Conservation (phyloP, 2,329 filamentous ascomycete genomes). For the Lomentospora prolificans region DNA sequence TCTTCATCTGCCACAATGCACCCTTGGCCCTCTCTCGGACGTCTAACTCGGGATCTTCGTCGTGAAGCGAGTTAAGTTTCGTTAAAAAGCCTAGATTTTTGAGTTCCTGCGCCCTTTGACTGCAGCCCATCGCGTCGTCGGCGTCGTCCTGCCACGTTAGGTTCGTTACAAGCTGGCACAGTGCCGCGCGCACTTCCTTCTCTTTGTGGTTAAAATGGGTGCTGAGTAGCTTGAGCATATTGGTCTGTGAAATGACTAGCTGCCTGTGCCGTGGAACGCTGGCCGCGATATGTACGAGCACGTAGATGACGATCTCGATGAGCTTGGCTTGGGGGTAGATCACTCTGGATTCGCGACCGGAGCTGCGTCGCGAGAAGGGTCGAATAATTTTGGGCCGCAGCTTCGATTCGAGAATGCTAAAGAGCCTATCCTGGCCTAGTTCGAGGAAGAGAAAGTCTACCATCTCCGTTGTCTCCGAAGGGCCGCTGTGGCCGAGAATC, state of each 20-base stretch:
- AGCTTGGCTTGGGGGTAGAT: conserved; percentile 57
- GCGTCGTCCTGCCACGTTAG: conserved; percentile 71
- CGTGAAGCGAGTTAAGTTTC: conserved; percentile 50
- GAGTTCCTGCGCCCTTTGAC: conserved; percentile 58
- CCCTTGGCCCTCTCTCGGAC: conserved; percentile 77
- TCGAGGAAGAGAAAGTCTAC: conserved; percentile 74
- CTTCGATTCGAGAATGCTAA: conserved; percentile 72
- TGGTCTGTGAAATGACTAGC: conserved; percentile 64
- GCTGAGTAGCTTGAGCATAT: conserved; percentile 62
- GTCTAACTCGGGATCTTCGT: conserved; percentile 66
- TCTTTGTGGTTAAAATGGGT: conserved; percentile 65
- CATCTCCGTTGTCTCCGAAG: conserved; percentile 54
- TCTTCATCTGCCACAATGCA: conserved; percentile 62
- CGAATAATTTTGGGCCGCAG: conserved; percentile 52
- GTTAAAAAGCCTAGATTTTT: conserved; percentile 61
- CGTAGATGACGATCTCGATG: conserved; percentile 66
- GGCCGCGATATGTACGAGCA: conserved; percentile 82
- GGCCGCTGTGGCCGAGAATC: conserved; percentile 25
- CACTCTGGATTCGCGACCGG: conserved; percentile 33
- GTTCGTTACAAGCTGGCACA: conserved; percentile 80
- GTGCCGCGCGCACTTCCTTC: conserved; percentile 62
- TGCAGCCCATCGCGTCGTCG: conserved; percentile 53
- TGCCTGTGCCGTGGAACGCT: conserved; percentile 70
- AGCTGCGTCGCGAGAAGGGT: conserved; percentile 36
- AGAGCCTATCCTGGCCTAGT: conserved; percentile 67